These are phyloP conservation scores for Bruguiera parviflora DNA, from an alignment of 345 rosid genomes.

Conservation along the genomic window DNA sequence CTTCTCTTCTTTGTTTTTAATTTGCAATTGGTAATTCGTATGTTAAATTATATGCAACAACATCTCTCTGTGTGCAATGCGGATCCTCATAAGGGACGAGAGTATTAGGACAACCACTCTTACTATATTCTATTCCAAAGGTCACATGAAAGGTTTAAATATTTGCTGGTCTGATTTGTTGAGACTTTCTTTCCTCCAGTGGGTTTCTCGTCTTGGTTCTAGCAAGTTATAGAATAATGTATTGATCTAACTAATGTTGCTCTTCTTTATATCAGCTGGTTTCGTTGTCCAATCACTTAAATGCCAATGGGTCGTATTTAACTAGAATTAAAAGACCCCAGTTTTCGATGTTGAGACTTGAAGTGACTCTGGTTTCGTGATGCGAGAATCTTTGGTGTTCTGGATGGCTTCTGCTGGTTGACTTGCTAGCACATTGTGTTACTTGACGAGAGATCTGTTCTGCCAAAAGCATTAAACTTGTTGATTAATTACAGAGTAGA, in stretches of 20 bases:
- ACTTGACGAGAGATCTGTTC: slow-evolving; percentile 41
- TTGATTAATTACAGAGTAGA: slow-evolving; percentile 10
- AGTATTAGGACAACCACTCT: slow-evolving; percentile 45
- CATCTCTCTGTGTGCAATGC: slow-evolving; percentile 26
- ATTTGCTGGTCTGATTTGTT: slow-evolving; percentile 33
- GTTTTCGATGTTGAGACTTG: slow-evolving; percentile 30
- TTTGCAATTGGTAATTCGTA: slow-evolving; percentile 14
- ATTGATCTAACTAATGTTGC: slow-evolving; percentile 38
- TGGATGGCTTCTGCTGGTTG: slow-evolving; percentile 28
- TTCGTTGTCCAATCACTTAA: slow-evolving; percentile 29
- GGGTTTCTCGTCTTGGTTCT: slow-evolving; percentile 32
- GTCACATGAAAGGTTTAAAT: slow-evolving; percentile 62
- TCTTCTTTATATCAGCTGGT: slow-evolving; percentile 50
- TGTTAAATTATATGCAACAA: slow-evolving; percentile 16
- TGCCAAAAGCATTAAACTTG: slow-evolving; percentile 32
- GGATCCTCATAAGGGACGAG: slow-evolving; percentile 38
- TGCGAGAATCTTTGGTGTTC: slow-evolving; percentile 43
- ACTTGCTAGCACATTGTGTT: slow-evolving; percentile 26
- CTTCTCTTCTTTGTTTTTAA: slow-evolving; percentile 28
- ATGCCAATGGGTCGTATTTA: slow-evolving; percentile 44
- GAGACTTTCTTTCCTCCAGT: slow-evolving; percentile 37
- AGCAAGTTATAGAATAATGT: slow-evolving; percentile 35
- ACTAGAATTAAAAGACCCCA: slow-evolving; percentile 42
- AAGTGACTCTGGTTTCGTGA: slow-evolving; percentile 29
- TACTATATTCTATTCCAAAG: slow-evolving; percentile 48